Base-by-base conservation (phyloP, 1,284 basidiomycete species). In the Leccinum pachyderme region DNA sequence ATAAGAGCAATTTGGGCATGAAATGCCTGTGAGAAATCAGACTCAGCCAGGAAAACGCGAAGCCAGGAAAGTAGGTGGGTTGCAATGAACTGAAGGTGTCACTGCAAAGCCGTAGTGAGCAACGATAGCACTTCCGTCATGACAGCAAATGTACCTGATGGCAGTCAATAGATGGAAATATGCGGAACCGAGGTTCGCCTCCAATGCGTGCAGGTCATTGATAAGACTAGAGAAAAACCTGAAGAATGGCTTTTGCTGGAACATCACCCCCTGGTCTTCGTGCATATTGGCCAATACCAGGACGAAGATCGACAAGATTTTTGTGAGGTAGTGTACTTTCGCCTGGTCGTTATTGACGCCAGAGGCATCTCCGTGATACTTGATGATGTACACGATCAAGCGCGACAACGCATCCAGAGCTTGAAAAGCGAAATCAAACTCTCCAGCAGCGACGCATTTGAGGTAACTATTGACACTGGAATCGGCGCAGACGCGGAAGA, bases 191-290 rank as follows among this genome's bases (percentile, higher is more conserved):
- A 98, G 80, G 65, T 86, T 87, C 22, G 81, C 77, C 73, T 97
- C 94, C 61, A 98, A 87, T 15, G 84, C 74, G 61, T 93, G 87
- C 45, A 99, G 75, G 70, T 99, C 97, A 64, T 92, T 95, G 67
- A 99, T 79, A 60, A 99, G 81, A 71, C 93, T 97, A 13, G 95
- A 98, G 78, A 99, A 99, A 77, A 99, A 96, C 55, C 97, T 85
- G 78, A 96, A 96, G 81, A 98, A 99, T 2, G 97, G 96, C 73
- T 98, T 95, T 74, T 98, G 95, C 71, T 96, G 92, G 80, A 99
- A 99, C 51, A 84, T 80, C 2, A 84, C 76, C 3, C 93, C 94
- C 69, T 94, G 88, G 66, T 98, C 94, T 73, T 99, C 94, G 69
- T 99, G 96, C 72, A 91, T 84, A 67, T 95, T 93, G 41, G 97